Base-by-base conservation (phyloP, 1,139 yeast species). In the Geotrichum klebahnii region DNA sequence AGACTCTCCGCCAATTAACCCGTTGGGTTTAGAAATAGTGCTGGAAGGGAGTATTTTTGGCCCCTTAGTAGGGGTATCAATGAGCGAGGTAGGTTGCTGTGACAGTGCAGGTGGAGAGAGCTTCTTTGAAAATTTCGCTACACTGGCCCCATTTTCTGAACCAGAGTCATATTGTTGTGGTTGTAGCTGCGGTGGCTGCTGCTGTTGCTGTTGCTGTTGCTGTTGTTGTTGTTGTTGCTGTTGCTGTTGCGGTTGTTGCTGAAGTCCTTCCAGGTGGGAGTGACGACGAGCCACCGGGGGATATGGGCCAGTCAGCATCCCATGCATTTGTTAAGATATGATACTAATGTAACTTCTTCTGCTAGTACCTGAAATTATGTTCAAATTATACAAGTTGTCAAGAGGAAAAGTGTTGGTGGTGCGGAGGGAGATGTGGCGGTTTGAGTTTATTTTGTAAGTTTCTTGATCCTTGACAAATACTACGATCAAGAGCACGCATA, bases 311-410 rank as follows among this genome's bases (percentile, higher is more conserved):
- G 4, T 17, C 29, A 31, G 36, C 44, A 40, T 40, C 14, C 44
- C 44, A 40, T 40, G 44, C 44, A 40, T 40, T 24, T 17, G n/a
- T 35, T 14, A 17, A 35, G 38, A 14, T 35, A 14, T 35, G 12
- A 14, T 8, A 35, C 17, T 12, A 16, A 4, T 12, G 36, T 5
- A 17, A 9, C 17, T 19, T 14, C 16, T 32, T 4, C 22, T 19
- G 23, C 38, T 14, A 35, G n/a, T 12, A 34, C 3, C 26, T 17
- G 22, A 3, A 35, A n/a, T n/a, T n/a, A n/a, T n/a, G n/a, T n/a
- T n/a, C n/a, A n/a, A n/a, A n/a, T n/a, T n/a, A n/a, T n/a, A n/a
- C n/a, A n/a, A n/a, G n/a, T n/a, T n/a, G n/a, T n/a, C n/a, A n/a
- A n/a, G n/a, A n/a, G n/a, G n/a, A n/a, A n/a, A n/a, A n/a, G n/a